Conservation (phyloP, 2,329 filamentous ascomycete genomes). For the Curvularia eragrostidis region DNA sequence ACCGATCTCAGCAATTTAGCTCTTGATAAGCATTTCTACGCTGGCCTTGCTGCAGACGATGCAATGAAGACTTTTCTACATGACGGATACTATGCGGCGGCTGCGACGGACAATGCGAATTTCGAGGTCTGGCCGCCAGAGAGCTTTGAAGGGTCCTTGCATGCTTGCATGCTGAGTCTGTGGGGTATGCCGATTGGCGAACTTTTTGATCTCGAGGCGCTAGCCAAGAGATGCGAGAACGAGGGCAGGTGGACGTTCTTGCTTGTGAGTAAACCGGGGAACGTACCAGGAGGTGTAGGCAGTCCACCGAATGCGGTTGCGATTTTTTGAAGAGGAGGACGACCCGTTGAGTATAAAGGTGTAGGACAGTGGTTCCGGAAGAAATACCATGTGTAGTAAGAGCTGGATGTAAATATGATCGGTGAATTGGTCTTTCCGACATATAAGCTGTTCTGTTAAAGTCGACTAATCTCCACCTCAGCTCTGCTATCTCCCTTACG, state of each 20-base stretch:
- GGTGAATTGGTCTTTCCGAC: neutral
- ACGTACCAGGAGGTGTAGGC: conserved; percentile 38
- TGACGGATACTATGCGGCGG: conserved; percentile 58
- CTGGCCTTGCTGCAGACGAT: conserved; percentile 82
- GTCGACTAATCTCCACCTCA: neutral
- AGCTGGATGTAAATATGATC: neutral
- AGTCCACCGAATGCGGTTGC: conserved; percentile 41
- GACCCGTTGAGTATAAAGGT: neutral
- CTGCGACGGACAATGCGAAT: conserved; percentile 43
- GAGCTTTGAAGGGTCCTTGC: conserved; percentile 26
- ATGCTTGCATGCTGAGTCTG: conserved; percentile 32
- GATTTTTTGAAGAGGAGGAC: conserved; percentile 18
- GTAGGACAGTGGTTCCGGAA: neutral
- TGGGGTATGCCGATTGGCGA: conserved; percentile 48
- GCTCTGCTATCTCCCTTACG: neutral
- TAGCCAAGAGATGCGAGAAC: conserved; percentile 39
- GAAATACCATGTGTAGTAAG: neutral
- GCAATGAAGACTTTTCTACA: conserved; percentile 85
- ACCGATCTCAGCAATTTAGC: conserved; percentile 17
- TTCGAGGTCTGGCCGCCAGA: conserved; percentile 41
- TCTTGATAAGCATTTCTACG: conserved; percentile 28
- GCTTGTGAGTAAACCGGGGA: conserved; percentile 60
- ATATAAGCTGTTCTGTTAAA: neutral
- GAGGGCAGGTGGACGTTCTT: conserved; percentile 56
- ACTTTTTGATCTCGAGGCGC: conserved; percentile 44